Evolutionary conservation across 495 filamentous ascomycete genomes (phyloP), one percentile per base, ranked within the genome.

Genomic region (Melanomma pulvis-pyrius): DNA sequence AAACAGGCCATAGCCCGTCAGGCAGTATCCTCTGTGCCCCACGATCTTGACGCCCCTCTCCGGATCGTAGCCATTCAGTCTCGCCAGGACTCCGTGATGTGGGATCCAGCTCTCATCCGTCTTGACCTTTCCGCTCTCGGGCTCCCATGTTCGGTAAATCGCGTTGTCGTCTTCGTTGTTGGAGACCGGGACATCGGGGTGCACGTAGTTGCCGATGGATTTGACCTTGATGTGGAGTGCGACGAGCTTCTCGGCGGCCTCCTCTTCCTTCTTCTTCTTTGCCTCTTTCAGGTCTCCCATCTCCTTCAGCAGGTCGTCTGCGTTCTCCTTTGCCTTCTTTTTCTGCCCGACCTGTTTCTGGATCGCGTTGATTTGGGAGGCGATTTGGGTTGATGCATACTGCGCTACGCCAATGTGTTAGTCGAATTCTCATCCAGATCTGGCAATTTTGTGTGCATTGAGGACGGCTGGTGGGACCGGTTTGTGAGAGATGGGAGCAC

Each of bases 271-370:
- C 9, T 82, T 83, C 78, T 91, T 91, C 78, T 94, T 96, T 73
- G 88, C 81, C 72, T 89, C 87, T 74, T 93, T 88, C 25, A 98
- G 79, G 0, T 83, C 83, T 30, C 81, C 81, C 76, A 96, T 98
- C 71, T 92, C 80, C 69, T 83, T 76, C 70, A 98, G 76, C 67
- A 96, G 77, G 15, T 88, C 87, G 67, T 81, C 84, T 17, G 90
- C 89, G 76, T 92, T 86, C 78, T 96, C 92, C 77, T 96, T 96
- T 50, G 88, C 90, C 88, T 96, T 98, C 80, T 96, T 97, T 83
- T 93, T 96, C 65, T 83, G 81, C 19, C 90, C 92, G 73, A 98
- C 96, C 74, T 92, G 84, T 78, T 96, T 97, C 73, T 94, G 90
- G 19, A 91, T 82, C 12, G 83, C 86, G 78, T 98, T 98, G 75